Base-by-base conservation (phyloP, 805 yeast genomes). In the Metahyphopichia silvanorum region DNA sequence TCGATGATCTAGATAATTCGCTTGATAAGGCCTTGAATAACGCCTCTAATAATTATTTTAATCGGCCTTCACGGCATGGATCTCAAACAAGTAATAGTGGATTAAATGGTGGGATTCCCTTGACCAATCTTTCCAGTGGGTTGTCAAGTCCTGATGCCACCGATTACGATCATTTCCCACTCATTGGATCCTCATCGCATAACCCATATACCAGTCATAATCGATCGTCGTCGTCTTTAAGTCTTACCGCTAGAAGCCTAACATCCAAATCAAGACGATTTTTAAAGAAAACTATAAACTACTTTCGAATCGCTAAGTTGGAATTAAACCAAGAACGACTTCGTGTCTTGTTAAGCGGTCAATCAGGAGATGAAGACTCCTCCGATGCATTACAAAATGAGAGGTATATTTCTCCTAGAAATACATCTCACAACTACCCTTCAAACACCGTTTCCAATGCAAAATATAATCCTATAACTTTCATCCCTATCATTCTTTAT, bases 391-490 rank as follows among this genome's bases (percentile, higher is more conserved):
- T 12, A n/a, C 25, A 21, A 17, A 39, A 45, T 23, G 68, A 66
- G 37, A 40, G 79, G 33, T 56, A 48, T 25, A 59, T 75, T 18
- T 56, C 63, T 6, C 73, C 78, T 3, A 43, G 59, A 27, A 51
- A 54, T 38, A 44, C 43, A 21, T 40, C 28, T 47, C 44, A 33
- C 35, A 40, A 20, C 9, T 71, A 55, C 39, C 63, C 93, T 2
- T 62, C 86, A 9, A 93, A 93, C 55, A 86, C 93, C 5, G 75
- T 93, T 10, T 85, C 95, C 29, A 93, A 93, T 59, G 98, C 98
- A 15, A 91, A 89, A 60, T 93, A 93, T 61, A 86, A 86, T 47
- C 86, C 93, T 2, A 54, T 87, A 22, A 79, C 95, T 1, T 93
- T 93, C 50, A 61, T 93, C 7, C 99, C 99, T 3, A 71, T 86